phyloP scores from a whole-genome alignment of 345 rosid genomes.

The Lumnitzera littorea region DNA sequence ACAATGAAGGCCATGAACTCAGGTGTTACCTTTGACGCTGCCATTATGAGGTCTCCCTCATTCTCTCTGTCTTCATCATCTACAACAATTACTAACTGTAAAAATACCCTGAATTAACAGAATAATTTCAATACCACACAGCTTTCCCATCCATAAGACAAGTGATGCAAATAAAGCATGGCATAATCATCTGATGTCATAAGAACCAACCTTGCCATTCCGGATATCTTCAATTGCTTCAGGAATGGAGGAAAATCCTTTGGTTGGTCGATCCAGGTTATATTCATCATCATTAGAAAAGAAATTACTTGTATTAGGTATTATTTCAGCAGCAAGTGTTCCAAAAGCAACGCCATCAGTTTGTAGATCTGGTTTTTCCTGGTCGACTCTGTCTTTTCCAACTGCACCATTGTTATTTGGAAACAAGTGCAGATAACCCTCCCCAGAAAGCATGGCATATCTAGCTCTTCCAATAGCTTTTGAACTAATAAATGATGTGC shows the following conservation, averaged over 20 bases:
- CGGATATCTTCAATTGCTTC: constrained; percentile 78
- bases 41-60: constrained; percentile 94
- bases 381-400: constrained; percentile 9
- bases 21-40: constrained; percentile 66
- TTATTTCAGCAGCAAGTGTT: constrained; percentile 31
- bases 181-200: neutral
- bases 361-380: constrained; percentile 8
- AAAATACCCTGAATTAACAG: constrained; percentile 5
- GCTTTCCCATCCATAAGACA: neutral
- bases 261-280: constrained; percentile 56
- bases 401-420: constrained; percentile 28
- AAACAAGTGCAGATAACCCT: constrained; percentile 33
- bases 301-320: constrained; percentile 27
- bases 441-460: constrained; percentile 39
- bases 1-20: constrained; percentile 91
- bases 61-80: constrained; percentile 96
- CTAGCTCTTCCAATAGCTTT: constrained; percentile 20
- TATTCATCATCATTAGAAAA: constrained; percentile 37
- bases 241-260: constrained; percentile 54
- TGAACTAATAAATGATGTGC: constrained; percentile 10
- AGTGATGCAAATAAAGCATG: neutral
- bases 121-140: neutral
- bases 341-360: constrained; percentile 29
- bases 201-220: constrained; percentile 41
- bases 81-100: constrained; percentile 61